Conservation (phyloP, 176 grass and related monocot genomes). For the Zea mays region Zm-B73-REFERENCE-NAM-5.0 NC_050097.1:219428501-219429000, state of each 20-base stretch:
- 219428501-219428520: conserved; percentile 41
- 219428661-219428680: background rate
- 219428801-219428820: conserved; percentile 32
- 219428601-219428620: conserved; percentile 41
- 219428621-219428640: conserved; percentile 24
- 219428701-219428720: conserved; percentile 34
- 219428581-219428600: conserved; percentile 46
- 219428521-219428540: conserved; percentile 63
- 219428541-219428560: conserved; percentile 17
- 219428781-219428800: conserved; percentile 26
- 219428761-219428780: conserved; percentile 31
- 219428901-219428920: conserved; percentile 16
- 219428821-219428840: conserved; percentile 29
- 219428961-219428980: conserved; percentile 57
- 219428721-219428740: conserved; percentile 33
- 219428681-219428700: conserved; percentile 50
- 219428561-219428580: conserved; percentile 35
- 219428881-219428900: conserved; percentile 31
- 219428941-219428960: conserved; percentile 47
- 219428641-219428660: conserved; percentile 24
- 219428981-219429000: conserved; percentile 71
- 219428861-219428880: conserved; percentile 36
- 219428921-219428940: conserved; percentile 16
- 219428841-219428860: conserved; percentile 28
- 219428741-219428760: conserved; percentile 28